Conservation (phyloP, 495 filamentous ascomycete species). For the Aspergillus hancockii region DNA sequence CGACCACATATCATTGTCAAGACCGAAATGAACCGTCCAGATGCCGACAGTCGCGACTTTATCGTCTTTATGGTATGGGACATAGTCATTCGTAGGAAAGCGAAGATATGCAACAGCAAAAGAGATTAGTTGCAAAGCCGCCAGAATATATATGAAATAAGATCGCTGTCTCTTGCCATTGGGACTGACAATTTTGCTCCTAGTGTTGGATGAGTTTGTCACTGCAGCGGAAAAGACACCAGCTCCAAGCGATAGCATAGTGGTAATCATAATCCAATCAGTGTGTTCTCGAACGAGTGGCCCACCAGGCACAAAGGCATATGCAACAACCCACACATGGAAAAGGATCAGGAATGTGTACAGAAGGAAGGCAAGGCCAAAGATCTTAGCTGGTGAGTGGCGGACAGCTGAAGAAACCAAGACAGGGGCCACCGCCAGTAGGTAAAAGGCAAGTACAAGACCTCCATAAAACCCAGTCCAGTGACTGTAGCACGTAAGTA, state of each 20-base stretch:
- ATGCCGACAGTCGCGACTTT: slow-evolving; percentile 90
- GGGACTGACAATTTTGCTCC: slow-evolving; percentile 52
- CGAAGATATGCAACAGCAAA: slow-evolving; percentile 84
- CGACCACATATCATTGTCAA: slow-evolving; percentile 99
- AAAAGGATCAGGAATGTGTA: slow-evolving; percentile 92
- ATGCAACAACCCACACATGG: slow-evolving; percentile 98
- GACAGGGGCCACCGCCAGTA: slow-evolving; percentile 79
- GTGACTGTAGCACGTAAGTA: slow-evolving; percentile 75
- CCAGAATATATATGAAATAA: slow-evolving; percentile 75
- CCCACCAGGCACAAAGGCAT: slow-evolving; percentile 98
- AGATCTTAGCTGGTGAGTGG: slow-evolving; percentile 72
- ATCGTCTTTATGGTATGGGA: slow-evolving; percentile 82
- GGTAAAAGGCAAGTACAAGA: slow-evolving; percentile 70
- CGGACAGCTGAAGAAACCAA: slow-evolving; percentile 73
- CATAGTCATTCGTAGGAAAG: slow-evolving; percentile 90
- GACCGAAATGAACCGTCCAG: slow-evolving; percentile 98
- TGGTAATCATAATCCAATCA: slow-evolving; percentile 88
- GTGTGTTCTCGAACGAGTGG: slow-evolving; percentile 91
- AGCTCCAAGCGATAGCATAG: slow-evolving; percentile 79
- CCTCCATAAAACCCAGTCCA: slow-evolving; percentile 94
- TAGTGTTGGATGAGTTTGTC: slow-evolving; percentile 46
- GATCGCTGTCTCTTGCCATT: slow-evolving; percentile 57
- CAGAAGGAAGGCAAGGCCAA: slow-evolving; percentile 82
- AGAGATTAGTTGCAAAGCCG: slow-evolving; percentile 74
- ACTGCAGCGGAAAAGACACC: slow-evolving; percentile 78